Base-by-base conservation (phyloP, 78 protist genomes). In the Tieghemostelium lacteum region DNA sequence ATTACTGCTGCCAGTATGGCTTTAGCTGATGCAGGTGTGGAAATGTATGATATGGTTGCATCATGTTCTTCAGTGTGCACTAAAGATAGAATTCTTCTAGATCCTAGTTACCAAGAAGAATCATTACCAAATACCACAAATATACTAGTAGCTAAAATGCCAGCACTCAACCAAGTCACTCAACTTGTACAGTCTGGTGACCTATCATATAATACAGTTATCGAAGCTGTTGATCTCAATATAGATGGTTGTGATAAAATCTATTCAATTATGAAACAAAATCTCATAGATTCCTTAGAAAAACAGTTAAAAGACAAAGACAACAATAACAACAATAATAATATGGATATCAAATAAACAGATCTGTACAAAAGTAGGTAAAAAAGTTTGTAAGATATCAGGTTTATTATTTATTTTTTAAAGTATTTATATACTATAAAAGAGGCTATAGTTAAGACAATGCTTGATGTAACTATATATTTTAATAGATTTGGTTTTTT, bases 21-120 rank as follows among this genome's bases (percentile, higher is more conserved):
- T 12, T 62, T 96, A 57, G 96, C 97, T 0, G 93, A 96, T 34
- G 98, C 97, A 3, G 96, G 96, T 37, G 86, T 96, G 1, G 96
- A 93, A 61, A 93, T 95, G 94, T 85, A 50, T 42, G 96, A 88
- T 61, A 36, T 96, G 34, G 97, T 95, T 36, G 87, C 97, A 26
- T 67, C 96, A 17, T 86, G 96, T 67, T 63, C 95, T 0, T 49
- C 75, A 1, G 85, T 69, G 0, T 87, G 62, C 19, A 37, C 50
- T 14, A 52, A 64, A 24, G 85, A 66, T 29, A 74, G 63, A 33
- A 37, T 49, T 1, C 24, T 87, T 22, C n/a, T 73, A 17, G 71
- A 87, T 74, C 83, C 93, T 28, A 71, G 75, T 50, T 24, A 33
- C 3, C 7, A 37, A 0, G 64, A 66, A 24, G 87, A 89, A 50